Evolutionary conservation across 345 rosid species (phyloP).

Genomic region (Heritiera littoralis): DNA sequence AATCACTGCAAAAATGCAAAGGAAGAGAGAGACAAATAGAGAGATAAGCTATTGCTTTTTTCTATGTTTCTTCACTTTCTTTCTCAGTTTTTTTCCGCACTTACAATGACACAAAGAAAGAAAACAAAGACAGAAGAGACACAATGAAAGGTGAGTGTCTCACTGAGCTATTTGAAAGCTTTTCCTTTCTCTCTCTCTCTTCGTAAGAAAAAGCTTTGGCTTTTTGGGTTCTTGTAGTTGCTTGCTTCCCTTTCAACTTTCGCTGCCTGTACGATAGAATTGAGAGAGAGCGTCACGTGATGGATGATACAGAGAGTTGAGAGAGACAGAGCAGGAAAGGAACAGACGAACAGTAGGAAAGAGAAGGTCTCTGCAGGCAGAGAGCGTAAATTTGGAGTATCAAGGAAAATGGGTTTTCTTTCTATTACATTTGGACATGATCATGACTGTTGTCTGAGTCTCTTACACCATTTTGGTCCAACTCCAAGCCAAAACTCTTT

Average conservation of each 20-base stretch:
- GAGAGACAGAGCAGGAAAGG: conserved; percentile 8
- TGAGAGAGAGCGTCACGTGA: conserved; percentile 9
- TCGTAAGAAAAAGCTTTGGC: conserved; percentile 22
- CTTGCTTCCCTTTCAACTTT: background rate
- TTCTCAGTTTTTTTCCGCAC: background rate
- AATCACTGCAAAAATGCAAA: conserved; percentile 39
- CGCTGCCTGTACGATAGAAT: background rate
- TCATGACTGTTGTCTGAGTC: background rate
- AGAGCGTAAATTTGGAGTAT: background rate
- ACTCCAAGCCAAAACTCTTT: background rate
- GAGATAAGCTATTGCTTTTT: conserved; percentile 32
- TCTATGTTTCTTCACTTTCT: conserved; percentile 23
- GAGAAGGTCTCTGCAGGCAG: background rate
- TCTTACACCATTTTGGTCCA: background rate
- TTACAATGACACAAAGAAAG: background rate
- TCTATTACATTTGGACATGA: background rate
- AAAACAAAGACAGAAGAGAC: conserved; percentile 18
- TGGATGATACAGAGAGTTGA: conserved; percentile 13
- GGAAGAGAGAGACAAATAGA: conserved; percentile 15
- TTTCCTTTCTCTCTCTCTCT: conserved; percentile 9
- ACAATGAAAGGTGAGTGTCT: background rate
- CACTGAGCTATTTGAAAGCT: background rate
- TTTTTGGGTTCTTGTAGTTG: conserved; percentile 1
- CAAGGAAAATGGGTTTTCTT: background rate
- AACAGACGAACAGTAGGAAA: background rate